Evolutionary conservation across 2,329 filamentous ascomycete species (phyloP), one percentile per base, ranked within the genome.

Genomic region (Clonostachys rhizophaga): DNA sequence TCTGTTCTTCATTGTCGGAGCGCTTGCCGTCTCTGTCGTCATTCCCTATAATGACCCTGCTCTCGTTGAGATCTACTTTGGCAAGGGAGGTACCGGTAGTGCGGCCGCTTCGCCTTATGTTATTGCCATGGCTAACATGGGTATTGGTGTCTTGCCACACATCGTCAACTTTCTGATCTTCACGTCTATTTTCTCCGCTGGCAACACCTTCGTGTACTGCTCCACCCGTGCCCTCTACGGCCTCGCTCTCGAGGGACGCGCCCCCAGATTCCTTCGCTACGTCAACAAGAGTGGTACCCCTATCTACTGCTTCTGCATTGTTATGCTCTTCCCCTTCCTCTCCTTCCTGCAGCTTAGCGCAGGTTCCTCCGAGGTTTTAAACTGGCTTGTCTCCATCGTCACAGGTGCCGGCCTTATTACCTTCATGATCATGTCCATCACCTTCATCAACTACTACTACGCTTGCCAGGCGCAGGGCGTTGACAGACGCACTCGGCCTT

Each of bases 141-240:
- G 84, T 39, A 81, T 89, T 48, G 67, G 70, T 7, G 76, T 79
- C 5, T 76, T 89, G 5, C 78, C 82, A 5, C 71, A 80, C 55
- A 83, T 91, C 59, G 83, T 92, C 72, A 92, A 92, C 64, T 87
- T 82, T 13, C 82, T 90, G 9, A 79, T 92, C 12, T 72, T 92
- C 20, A 89, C 87, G 0, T 87, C 87, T 3, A 87, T 91, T 6
- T 80, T 90, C 55, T 89, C 86, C 0, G 87, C 88, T 6, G 88
- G 86, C 49, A 89, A 87, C 67, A 86, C 85, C 13, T 87, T 87
- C 66, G 76, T 91, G 48, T 89, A 87, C 69, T 86, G 84, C 39
- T 82, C 81, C 48, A 84, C 79, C 47, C 82, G 86, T 17, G 83
- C 86, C 36, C 72, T 89, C 36, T 74, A 87, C 52, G 83, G 79